phyloP scores from a whole-genome alignment of 192 early-diverging fungal species.

The Spinellus fusiger region DNA sequence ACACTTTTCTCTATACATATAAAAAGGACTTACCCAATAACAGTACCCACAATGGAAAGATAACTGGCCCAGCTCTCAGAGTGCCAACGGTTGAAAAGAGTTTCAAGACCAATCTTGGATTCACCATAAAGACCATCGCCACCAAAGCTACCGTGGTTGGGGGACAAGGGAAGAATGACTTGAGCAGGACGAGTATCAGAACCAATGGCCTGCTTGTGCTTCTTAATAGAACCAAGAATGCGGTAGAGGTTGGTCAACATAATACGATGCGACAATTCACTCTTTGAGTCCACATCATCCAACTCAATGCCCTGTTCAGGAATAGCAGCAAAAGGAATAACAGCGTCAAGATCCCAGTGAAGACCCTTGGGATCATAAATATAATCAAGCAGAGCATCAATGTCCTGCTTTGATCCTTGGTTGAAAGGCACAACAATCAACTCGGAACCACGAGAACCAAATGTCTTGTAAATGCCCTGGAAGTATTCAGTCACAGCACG shows the following conservation, averaged over 20 bases:
- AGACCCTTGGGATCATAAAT: conserved; percentile 84
- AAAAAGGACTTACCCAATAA: conserved; percentile 59
- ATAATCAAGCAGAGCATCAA: conserved; percentile 73
- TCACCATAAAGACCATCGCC: conserved; percentile 89
- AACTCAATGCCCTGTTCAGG: conserved; percentile 84
- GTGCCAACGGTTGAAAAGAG: conserved; percentile 85
- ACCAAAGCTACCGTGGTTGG: conserved; percentile 96
- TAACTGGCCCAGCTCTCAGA: conserved; percentile 86
- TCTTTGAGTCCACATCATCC: conserved; percentile 75
- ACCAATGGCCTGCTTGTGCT: conserved; percentile 67
- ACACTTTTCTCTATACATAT: conserved; percentile 17
- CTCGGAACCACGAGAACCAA: conserved; percentile 81
- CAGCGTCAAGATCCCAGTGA: conserved; percentile 90
- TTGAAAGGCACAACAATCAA: conserved; percentile 94
- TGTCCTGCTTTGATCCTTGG: conserved; percentile 83
- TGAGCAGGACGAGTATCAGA: conserved; percentile 84
- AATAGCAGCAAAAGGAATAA: conserved; percentile 94
- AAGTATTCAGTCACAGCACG: conserved; percentile 75
- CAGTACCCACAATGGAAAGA: conserved; percentile 82
- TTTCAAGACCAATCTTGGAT: conserved; percentile 91
- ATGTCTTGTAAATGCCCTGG: conserved; percentile 78
- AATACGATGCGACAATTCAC: conserved; percentile 88
- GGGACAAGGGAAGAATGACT: conserved; percentile 86
- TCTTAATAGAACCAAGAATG: conserved; percentile 79
- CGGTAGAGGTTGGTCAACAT: conserved; percentile 93